Base-by-base conservation (phyloP, 2,329 filamentous ascomycete species). In the Apiospora saccharicola region DNA sequence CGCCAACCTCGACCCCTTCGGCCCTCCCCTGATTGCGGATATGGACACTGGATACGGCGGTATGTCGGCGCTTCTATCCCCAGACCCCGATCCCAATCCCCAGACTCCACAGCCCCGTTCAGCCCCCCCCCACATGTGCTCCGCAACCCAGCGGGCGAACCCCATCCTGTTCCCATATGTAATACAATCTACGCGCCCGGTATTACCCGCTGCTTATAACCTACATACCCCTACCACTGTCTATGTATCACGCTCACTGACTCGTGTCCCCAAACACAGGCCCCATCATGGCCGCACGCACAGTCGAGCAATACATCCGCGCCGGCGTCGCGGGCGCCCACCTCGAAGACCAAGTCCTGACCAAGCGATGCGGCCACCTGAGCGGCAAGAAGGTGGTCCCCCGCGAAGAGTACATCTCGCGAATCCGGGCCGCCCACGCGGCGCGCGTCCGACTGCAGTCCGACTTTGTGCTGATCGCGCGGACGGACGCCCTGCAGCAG, bases 321-420 rank as follows among this genome's bases (percentile, higher is more conserved):
- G 83, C 87, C 5, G 88, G 89, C 10, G 86, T 91, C 19, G 81
- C 80, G 1, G 80, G 79, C 26, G 77, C 79, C 14, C 80, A 82
- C 71, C 75, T 82, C 5, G 79, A 80, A 72, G 78, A 80, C 72
- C 78, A 80, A 71, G 76, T 92, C 24, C 82, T 86, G 61, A 88
- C 86, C 64, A 93, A 93, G 82, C 87, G 90, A 13, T 93, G 90
- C 78, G 91, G 91, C 0, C 91, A 93, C 77, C 83, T 93, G 0
- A 80, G 81, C 0, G 89, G 89, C 71, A 93, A 93, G 80, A 83
- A 88, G 72, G 81, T 92, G 16, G 90, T 92, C 12, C 77, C 81
- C 1, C 73, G 78, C 0, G 84, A 86, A 0, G 85, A 85, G 26
- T 92, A 85, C 75, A 78, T 85, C n/a, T 80, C 83, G n/a, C 84